Conservation (phyloP, 2,329 filamentous ascomycete species). For the Alternaria longipes region DNA sequence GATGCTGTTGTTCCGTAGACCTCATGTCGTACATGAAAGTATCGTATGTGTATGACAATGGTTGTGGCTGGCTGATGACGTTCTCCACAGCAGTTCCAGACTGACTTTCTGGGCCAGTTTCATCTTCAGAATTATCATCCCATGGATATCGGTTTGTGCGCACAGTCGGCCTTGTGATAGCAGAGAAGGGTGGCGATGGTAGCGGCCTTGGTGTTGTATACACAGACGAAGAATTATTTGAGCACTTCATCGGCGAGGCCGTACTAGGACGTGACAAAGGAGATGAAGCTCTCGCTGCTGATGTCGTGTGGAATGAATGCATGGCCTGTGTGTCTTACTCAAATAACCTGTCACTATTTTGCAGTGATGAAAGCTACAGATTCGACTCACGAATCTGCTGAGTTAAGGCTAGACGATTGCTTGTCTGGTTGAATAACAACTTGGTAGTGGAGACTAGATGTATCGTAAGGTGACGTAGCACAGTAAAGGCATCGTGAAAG, state of each 20-base stretch:
- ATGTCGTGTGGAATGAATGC: neutral
- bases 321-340: neutral
- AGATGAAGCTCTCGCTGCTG: neutral
- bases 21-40: neutral
- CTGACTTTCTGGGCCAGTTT: neutral
- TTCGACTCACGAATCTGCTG: neutral
- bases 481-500: constrained; percentile 3
- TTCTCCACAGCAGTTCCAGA: neutral
- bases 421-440: neutral
- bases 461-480: neutral
- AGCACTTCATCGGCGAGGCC: neutral
- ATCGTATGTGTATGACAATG: neutral
- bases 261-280: neutral
- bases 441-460: neutral
- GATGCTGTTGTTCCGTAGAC: neutral
- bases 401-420: neutral
- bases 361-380: neutral
- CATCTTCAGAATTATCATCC: neutral
- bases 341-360: neutral
- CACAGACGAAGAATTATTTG: neutral
- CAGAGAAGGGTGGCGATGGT: neutral
- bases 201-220: neutral
- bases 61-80: neutral
- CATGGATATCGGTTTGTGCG: neutral
- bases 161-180: neutral